phyloP scores from a whole-genome alignment of 441 rosid species.

The Geranium incanum region DNA sequence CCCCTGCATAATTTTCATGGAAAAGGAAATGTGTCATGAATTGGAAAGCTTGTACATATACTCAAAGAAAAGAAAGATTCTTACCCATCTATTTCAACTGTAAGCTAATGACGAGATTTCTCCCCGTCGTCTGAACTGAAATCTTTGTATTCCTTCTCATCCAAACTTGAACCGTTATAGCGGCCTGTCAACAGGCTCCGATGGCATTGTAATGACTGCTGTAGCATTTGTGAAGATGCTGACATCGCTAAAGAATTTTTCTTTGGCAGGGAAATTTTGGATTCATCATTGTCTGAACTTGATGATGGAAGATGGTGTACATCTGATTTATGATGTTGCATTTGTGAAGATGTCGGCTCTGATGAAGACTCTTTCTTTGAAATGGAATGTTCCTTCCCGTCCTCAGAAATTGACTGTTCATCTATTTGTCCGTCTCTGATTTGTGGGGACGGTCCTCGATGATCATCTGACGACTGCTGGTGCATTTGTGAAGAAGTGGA shows the following conservation, averaged over 20 bases:
- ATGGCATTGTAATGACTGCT: neutral
- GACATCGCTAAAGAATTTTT: neutral
- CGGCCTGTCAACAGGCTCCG: neutral
- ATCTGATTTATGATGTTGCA: neutral
- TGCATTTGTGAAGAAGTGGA: neutral
- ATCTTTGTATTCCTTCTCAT: neutral
- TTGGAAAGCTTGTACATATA: neutral
- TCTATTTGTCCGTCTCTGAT: constrained; percentile 19
- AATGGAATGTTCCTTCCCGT: constrained; percentile 8
- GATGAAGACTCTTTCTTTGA: neutral
- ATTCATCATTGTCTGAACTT: neutral
- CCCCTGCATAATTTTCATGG: neutral
- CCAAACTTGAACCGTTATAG: neutral
- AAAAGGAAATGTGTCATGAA: neutral
- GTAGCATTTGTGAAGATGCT: neutral
- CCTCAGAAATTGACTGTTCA: constrained; percentile 26
- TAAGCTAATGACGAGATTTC: neutral
- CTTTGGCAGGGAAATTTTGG: neutral
- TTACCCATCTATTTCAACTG: neutral
- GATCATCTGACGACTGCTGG: neutral
- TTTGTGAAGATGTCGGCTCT: neutral
- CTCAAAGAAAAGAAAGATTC: neutral
- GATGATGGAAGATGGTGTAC: neutral
- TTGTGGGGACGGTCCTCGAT: neutral
- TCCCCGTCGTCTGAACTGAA: neutral